Base-by-base conservation (phyloP, 2,329 filamentous ascomycete genomes). In the Exophiala phaeomuriformis region DNA sequence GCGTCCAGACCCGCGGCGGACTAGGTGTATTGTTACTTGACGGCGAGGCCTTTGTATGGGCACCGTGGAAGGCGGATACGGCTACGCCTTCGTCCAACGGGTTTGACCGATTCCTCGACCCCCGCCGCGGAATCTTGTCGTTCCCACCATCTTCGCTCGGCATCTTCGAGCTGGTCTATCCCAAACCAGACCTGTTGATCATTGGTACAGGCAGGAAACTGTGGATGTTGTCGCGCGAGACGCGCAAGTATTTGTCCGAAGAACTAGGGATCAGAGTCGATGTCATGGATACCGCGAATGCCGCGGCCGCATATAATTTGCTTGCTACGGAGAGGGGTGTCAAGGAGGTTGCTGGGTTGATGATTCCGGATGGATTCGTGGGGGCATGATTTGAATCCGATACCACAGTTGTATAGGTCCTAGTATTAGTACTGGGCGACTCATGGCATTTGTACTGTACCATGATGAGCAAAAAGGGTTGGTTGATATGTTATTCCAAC, bases 271-370 rank as follows among this genome's bases (percentile, higher is more conserved):
- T 97, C 62, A 78, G 88, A 53, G 77, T 97, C 3, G 93, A 98
- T 65, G 78, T 96, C 2, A 79, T 91, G 65, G 93, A 97, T 71
- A 97, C 93, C 32, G 78, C 89, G 59, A 97, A 97, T 71, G 93
- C 93, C 5, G 88, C 91, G 1, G 86, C 90, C 33, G 90, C 96
- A 68, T 98, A 93, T 70, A 98, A 98, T 67, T 68, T 98, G 64
- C 73, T 98, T 51, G 91, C 90, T n/a, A 97, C 90, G 12, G 93
- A 98, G 73, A 77, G 93, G 48, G 91, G 93, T 1, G 46, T 56
- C 3, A 54, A 52, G 12, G 83, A 93, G 4, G 78, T 82, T 19
- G 85, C 91, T 64, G 83, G 51, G 10, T 45, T 59, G 52, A 49
- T 59, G 57, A 55, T 59, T 30, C 57, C 57, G 1, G 48, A 57